phyloP scores from a whole-genome alignment of 1,139 yeast species.

The Pichia sp. region DNA sequence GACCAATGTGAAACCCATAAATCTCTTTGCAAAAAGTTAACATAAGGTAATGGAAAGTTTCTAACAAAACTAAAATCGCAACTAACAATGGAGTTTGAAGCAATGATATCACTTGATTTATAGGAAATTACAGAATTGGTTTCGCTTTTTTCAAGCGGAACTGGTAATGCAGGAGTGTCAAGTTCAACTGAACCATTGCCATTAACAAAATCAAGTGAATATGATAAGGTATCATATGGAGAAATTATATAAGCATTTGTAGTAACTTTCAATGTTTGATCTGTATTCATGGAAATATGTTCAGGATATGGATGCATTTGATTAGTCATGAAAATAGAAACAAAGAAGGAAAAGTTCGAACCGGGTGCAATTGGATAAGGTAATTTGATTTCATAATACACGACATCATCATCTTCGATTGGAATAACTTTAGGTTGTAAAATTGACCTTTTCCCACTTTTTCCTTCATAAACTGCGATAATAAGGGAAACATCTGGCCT shows the following conservation, averaged over 20 bases:
- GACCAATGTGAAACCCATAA: slow-evolving; percentile 84
- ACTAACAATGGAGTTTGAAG: slow-evolving; percentile 44
- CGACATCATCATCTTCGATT: slow-evolving; percentile 30
- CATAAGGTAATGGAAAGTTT: slow-evolving; percentile 60
- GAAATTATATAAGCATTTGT: slow-evolving; percentile 51
- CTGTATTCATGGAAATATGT: slow-evolving; percentile 50
- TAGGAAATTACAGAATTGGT: slow-evolving; percentile 1
- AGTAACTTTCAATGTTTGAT: slow-evolving; percentile 53
- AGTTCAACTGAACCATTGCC: slow-evolving; percentile 43
- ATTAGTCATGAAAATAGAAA: slow-evolving; percentile 50
- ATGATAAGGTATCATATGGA: slow-evolving; percentile 54
- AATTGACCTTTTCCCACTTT: slow-evolving; percentile 27
- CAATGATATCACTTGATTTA: slow-evolving; percentile 9
- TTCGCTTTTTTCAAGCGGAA: slow-evolving; percentile 2
- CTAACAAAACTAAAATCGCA: slow-evolving; percentile 59
- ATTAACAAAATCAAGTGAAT: slow-evolving; percentile 47
- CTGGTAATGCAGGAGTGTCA: slow-evolving; percentile 2
- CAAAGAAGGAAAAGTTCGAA: slow-evolving; percentile 41
- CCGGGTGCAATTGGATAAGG: slow-evolving; percentile 68
- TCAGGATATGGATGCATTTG: slow-evolving; percentile 58
- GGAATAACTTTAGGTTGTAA: slow-evolving; percentile 32
- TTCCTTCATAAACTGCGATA: slow-evolving; percentile 36
- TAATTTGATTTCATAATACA: slow-evolving; percentile 44
- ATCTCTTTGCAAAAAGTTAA: slow-evolving; percentile 59
- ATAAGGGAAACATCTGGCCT: slow-evolving; percentile 43